Evolutionary conservation across 352 stramenopile genomes (phyloP), one percentile per base, ranked within the genome.

Genomic region (Lagenidium giganteum): DNA sequence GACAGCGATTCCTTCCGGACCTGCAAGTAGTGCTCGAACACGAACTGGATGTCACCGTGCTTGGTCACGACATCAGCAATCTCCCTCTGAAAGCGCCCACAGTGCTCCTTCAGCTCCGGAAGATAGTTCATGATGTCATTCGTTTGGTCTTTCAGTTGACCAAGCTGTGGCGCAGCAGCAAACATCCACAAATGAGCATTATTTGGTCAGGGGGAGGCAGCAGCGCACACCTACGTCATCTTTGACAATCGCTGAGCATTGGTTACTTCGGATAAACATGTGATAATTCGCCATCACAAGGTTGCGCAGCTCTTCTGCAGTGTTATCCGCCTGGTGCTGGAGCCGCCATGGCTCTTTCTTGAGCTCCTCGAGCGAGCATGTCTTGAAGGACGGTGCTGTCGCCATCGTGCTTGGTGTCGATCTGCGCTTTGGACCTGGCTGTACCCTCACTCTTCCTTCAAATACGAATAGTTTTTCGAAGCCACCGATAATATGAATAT

Each of bases 191-290:
- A n/a, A n/a, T 4, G 23, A 53, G 56, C 5, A 17, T 32, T 30
- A n/a, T n/a, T n/a, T n/a, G n/a, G n/a, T n/a, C n/a, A n/a, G n/a
- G n/a, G 17, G 33, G 9, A 56, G 31, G 17, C 9, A 21, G 4
- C 18, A 18, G 3, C 21, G 7, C 12, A 3, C 12, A 60, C 67
- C 22, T 35, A 86, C 71, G 42, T 91, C 75, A 43, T 87, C 61
- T 34, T 87, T 83, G 56, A 95, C 83, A 35, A 93, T 69, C 20
- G 67, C 63, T 7, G 79, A 73, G 61, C 84, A 92, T 51, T 93
- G 83, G 48, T 92, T 89, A 56, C 81, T 96, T 58, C 95, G 78
- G 48, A 96, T 91, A 48, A 95, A 95, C 25, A 95, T 78, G 51
- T 91, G 78, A 54, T 95, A 96, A 54, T 96, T 93, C 51, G 89